Evolutionary conservation across 2,329 filamentous ascomycete species (phyloP).

Genomic region (Pezizomycotina sp.): DNA sequence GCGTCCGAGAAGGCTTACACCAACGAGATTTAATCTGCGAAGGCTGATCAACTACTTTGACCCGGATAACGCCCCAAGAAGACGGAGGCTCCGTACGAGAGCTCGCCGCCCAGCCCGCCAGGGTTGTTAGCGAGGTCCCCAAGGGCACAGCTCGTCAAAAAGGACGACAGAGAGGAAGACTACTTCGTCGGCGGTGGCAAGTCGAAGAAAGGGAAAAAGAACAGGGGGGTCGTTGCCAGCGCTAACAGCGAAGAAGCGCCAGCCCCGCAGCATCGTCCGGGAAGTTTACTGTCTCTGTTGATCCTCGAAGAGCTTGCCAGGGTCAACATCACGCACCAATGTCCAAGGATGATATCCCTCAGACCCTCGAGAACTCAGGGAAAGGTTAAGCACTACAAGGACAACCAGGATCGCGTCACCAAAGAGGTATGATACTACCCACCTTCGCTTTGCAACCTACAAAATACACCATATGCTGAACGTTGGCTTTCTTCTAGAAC

Average conservation of each 20-base stretch:
- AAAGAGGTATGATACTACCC: slow-evolving; percentile 52
- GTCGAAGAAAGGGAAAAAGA: slow-evolving; percentile 50
- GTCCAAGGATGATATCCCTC: slow-evolving; percentile 64
- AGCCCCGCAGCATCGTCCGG: slow-evolving; percentile 36
- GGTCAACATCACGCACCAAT: slow-evolving; percentile 79
- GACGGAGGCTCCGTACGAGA: slow-evolving; percentile 38
- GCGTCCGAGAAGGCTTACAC: slow-evolving; percentile 75
- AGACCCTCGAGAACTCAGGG: slow-evolving; percentile 74
- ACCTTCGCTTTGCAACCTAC: background rate
- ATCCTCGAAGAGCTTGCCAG: slow-evolving; percentile 80
- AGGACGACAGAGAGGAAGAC: slow-evolving; percentile 78
- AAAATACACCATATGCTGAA: slow-evolving; percentile 18
- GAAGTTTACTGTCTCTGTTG: slow-evolving; percentile 74
- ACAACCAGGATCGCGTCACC: slow-evolving; percentile 75
- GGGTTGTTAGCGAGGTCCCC: slow-evolving; percentile 64
- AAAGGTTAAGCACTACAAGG: slow-evolving; percentile 83
- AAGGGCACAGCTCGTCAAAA: slow-evolving; percentile 76
- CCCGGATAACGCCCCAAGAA: slow-evolving; percentile 50
- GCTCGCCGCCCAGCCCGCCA: slow-evolving; percentile 65
- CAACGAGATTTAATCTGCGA: slow-evolving; percentile 82
- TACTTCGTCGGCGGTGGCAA: slow-evolving; percentile 55
- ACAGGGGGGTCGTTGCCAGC: slow-evolving; percentile 5
- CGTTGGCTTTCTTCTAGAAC: slow-evolving; percentile 47
- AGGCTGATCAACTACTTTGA: slow-evolving; percentile 84
- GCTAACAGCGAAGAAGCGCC: slow-evolving; percentile 28